phyloP scores from a whole-genome alignment of 1,284 basidiomycete species.

The Cryptococcus deneoformans region DNA sequence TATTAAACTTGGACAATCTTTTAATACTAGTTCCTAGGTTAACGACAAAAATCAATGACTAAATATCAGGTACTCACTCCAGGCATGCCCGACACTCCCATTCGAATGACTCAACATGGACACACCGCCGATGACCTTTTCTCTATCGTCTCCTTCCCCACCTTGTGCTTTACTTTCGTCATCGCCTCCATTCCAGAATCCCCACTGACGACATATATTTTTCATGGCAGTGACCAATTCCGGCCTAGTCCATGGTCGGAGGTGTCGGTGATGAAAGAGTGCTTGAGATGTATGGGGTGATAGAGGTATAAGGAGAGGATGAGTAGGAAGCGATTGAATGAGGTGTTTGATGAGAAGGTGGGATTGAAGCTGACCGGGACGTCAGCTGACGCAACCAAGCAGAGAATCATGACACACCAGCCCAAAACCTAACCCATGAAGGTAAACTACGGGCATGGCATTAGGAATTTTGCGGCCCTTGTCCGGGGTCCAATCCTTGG shows the following conservation, averaged over 20 bases:
- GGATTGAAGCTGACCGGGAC: slow-evolving; percentile 53
- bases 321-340: slow-evolving; percentile 56
- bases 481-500: slow-evolving; percentile 60
- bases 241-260: slow-evolving; percentile 64
- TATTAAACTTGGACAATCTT: slow-evolving; percentile 66
- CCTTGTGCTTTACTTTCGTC: slow-evolving; percentile 19
- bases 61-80: slow-evolving; percentile 29
- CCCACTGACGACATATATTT: slow-evolving; percentile 60
- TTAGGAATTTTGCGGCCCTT: slow-evolving; percentile 32
- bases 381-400: background rate
- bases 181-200: slow-evolving; percentile 53
- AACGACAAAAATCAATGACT: background rate
- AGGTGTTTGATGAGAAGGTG: slow-evolving; percentile 49
- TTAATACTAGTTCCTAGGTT: slow-evolving; percentile 56
- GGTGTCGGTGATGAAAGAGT: slow-evolving; percentile 69
- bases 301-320: slow-evolving; percentile 72
- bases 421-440: slow-evolving; percentile 84
- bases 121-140: slow-evolving; percentile 19
- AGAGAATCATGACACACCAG: slow-evolving; percentile 39
- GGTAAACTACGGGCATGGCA: slow-evolving; percentile 70
- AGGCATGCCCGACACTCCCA: slow-evolving; percentile 46
- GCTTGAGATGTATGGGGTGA: slow-evolving; percentile 83
- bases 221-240: slow-evolving; percentile 63
- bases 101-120: slow-evolving; percentile 80
- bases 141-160: slow-evolving; percentile 4